These are phyloP conservation scores for Phytophthora fragariaefolia DNA, from an alignment of 352 stramenopile genomes.

Conservation along the genomic window DNA sequence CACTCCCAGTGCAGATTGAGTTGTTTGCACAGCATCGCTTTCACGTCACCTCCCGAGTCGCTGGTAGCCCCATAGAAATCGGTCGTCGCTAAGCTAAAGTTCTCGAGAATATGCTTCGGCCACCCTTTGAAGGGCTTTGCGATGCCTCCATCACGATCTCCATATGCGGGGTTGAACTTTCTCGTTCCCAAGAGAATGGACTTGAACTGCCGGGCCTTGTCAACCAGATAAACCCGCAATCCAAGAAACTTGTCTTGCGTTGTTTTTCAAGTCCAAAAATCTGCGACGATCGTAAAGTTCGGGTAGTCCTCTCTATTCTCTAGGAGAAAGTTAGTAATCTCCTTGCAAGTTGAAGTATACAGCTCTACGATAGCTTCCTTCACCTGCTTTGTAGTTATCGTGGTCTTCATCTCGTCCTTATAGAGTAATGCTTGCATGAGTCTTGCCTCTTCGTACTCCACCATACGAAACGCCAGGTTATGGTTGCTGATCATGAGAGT, in stretches of 20 bases:
- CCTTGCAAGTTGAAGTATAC: not conserved
- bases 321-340: not conserved
- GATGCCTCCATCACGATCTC: slow-evolving; percentile 21
- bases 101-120: slow-evolving; percentile 18
- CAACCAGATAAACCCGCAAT: slow-evolving; percentile 29
- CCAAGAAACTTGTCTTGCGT: slow-evolving; percentile 24
- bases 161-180: slow-evolving; percentile 11
- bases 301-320: slow-evolving; percentile 11
- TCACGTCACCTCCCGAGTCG: slow-evolving; percentile 25
- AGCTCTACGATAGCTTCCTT: slow-evolving; percentile 11
- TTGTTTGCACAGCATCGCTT: slow-evolving; percentile 19
- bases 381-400: not conserved
- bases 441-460: slow-evolving; percentile 14
- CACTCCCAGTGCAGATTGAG: slow-evolving; percentile 30
- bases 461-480: slow-evolving; percentile 4
- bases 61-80: slow-evolving; percentile 32
- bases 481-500: slow-evolving; percentile 17
- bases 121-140: slow-evolving; percentile 19
- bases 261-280: slow-evolving; percentile 20
- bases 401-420: slow-evolving; percentile 5
- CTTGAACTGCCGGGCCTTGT: slow-evolving; percentile 21
- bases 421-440: not conserved
- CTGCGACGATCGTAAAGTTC: slow-evolving; percentile 22
- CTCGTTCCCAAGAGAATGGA: slow-evolving; percentile 28
- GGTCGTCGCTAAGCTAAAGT: slow-evolving; percentile 20